phyloP scores from a whole-genome alignment of 2,329 filamentous ascomycete species.

The Aspergillus japonicus region DNA sequence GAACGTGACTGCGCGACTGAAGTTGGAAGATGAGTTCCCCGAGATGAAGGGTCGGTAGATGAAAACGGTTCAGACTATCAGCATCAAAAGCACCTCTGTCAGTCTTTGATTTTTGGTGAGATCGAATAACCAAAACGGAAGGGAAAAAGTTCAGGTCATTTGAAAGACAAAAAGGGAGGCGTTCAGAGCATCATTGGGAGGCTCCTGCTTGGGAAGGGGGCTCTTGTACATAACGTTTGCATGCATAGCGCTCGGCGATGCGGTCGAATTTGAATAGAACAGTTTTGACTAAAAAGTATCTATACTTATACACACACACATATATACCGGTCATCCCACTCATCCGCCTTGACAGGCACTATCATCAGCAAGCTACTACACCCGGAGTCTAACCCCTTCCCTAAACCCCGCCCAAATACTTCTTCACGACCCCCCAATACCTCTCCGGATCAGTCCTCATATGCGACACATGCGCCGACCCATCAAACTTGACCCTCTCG shows the following conservation, averaged over 20 bases:
- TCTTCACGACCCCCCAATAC: conserved; percentile 40
- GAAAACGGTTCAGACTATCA: conserved; percentile 2
- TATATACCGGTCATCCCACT: no score
- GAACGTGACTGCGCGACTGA: conserved; percentile 93
- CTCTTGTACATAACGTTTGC: conserved; percentile 16
- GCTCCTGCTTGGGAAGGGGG: neutral
- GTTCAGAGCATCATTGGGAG: conserved; percentile 4
- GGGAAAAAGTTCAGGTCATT: neutral
- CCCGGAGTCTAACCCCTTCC: neutral
- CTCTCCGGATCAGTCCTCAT: conserved; percentile 39
- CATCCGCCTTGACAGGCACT: no score
- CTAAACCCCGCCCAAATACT: conserved; percentile 18
- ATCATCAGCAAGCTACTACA: no score
- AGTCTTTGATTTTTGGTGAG: neutral
- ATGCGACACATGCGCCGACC: conserved; percentile 41
- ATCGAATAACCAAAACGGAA: neutral
- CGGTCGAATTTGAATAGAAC: conserved; percentile 7
- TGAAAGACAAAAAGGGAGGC: conserved; percentile 4
- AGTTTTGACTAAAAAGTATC: neutral
- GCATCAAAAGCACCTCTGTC: neutral
- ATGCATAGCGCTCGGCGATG: conserved; percentile 27
- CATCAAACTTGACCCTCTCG: conserved; percentile 36
- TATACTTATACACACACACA: no score
- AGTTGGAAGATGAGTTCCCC: conserved; percentile 92
- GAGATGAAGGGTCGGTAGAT: conserved; percentile 38